Percentiles rank a stretch among this genome's conserved stretches.
Evolutionary conservation across 129 eudicot genomes (phyloP).

Genomic region (Gnaphalium uliginosum): DNA sequence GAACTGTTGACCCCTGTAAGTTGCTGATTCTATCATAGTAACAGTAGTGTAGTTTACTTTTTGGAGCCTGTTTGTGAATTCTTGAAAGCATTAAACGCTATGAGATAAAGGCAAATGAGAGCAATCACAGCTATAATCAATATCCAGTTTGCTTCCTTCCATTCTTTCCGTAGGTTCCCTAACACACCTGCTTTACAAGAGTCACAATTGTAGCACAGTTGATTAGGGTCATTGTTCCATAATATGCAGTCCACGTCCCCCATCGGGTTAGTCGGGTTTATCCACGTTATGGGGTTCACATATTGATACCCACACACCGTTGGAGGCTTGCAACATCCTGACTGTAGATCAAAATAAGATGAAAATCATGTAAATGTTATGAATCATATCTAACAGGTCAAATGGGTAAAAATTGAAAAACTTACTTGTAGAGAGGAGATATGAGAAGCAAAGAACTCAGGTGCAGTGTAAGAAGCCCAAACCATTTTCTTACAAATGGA

Average conservation of each 20-base stretch:
- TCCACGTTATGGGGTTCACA: constrained; percentile 81
- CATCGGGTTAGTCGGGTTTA: constrained; percentile 59
- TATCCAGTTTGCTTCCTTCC: constrained; percentile 82
- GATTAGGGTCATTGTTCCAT: constrained; percentile 86
- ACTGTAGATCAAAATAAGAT: constrained; percentile 34
- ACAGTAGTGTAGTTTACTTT: constrained; percentile 10
- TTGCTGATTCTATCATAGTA: constrained; percentile 3
- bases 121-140: constrained; percentile 66
- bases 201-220: constrained; percentile 75
- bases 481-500: constrained; percentile 62
- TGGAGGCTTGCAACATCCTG: constrained; percentile 98
- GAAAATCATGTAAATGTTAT: not conserved
- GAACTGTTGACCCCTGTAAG: not conserved
- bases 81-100: constrained; percentile 85
- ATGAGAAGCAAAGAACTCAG: constrained; percentile 69
- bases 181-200: constrained; percentile 90
- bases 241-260: constrained; percentile 69
- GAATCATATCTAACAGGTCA: not conserved
- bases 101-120: constrained; percentile 69
- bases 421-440: constrained; percentile 79
- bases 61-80: constrained; percentile 60
- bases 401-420: not conserved
- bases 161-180: constrained; percentile 79
- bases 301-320: constrained; percentile 81
- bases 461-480: constrained; percentile 53